Evolutionary conservation across 345 rosid genomes (phyloP), one percentile per base, ranked within the genome.

Genomic region (Anastatica hierochuntica): DNA sequence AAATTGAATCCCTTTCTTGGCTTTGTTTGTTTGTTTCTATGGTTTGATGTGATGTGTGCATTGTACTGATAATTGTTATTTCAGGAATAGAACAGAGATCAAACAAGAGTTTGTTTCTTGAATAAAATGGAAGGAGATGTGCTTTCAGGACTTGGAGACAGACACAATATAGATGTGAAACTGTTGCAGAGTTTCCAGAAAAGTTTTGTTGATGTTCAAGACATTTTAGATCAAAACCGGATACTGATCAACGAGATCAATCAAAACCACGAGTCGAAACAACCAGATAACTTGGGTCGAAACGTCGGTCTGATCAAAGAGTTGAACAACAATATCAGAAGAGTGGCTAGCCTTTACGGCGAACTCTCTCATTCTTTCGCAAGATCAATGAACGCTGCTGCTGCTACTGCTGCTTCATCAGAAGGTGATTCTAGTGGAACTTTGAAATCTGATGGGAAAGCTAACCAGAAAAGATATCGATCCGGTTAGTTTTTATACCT

Each of bases 241-340:
- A 6, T 83, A 49, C 67, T 89, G 33, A 89, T 89, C 74, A 81
- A 83, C 48, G 79, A 85, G 77, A 89, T 89, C 63, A 89, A 85
- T 50, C 90, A 74, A 52, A 90, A 90, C 66, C 95, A 90, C 6
- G 95, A 85, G 53, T 85, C 97, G 0, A 90, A 77, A 55, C 73
- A 69, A 55, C 94, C 95, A 0, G 88, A 83, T 42, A 80, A 83
- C 68, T 71, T 90, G 70, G 69, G 80, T 62, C 69, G 88, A 55
- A 85, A 85, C 57, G 97, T 89, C 14, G 90, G 90, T 36, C 63
- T 90, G 63, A 90, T 90, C 14, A 79, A 79, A 68, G 97, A 90
- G 76, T 85, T 90, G 26, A 90, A 90, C 62, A 86, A 79, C 77
- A 86, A 90, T 51, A 86, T 90, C 57, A 82, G 86, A 52, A 76